Conservation (phyloP, 352 stramenopile species). For the Phytophthora capsici region DNA sequence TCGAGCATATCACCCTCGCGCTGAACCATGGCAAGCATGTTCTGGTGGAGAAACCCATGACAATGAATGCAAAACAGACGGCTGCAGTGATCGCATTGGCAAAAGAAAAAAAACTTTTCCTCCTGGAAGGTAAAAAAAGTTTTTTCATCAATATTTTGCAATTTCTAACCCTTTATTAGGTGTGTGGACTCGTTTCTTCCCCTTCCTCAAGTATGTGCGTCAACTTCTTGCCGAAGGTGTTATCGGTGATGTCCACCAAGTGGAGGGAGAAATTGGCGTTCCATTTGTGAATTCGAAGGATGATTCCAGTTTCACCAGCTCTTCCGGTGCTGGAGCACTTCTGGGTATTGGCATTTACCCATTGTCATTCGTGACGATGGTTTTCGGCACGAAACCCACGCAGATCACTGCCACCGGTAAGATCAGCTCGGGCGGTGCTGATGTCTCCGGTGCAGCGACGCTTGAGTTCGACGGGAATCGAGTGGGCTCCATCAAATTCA, state of each 20-base stretch:
- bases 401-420: slow-evolving; percentile 57
- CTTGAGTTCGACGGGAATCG: slow-evolving; percentile 55
- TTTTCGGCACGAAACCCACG: slow-evolving; percentile 51
- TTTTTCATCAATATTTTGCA: neutral
- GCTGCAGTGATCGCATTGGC: slow-evolving; percentile 64
- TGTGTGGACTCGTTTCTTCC: slow-evolving; percentile 87
- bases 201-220: slow-evolving; percentile 63
- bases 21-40: slow-evolving; percentile 88
- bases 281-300: slow-evolving; percentile 24
- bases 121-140: slow-evolving; percentile 78
- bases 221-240: slow-evolving; percentile 47
- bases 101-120: slow-evolving; percentile 67
- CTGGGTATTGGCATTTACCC: slow-evolving; percentile 86
- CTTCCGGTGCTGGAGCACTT: slow-evolving; percentile 68
- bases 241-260: slow-evolving; percentile 75
- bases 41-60: slow-evolving; percentile 93
- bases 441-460: slow-evolving; percentile 58
- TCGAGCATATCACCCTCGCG: slow-evolving; percentile 67
- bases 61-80: slow-evolving; percentile 82
- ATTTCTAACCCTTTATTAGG: slow-evolving; percentile 38
- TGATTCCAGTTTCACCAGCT: slow-evolving; percentile 15
- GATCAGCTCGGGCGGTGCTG: slow-evolving; percentile 47
- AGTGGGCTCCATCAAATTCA: slow-evolving; percentile 66
- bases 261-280: slow-evolving; percentile 55
- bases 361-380: slow-evolving; percentile 74